phyloP scores from a whole-genome alignment of 169 alveolate species.

The Plasmodium sp. region DNA sequence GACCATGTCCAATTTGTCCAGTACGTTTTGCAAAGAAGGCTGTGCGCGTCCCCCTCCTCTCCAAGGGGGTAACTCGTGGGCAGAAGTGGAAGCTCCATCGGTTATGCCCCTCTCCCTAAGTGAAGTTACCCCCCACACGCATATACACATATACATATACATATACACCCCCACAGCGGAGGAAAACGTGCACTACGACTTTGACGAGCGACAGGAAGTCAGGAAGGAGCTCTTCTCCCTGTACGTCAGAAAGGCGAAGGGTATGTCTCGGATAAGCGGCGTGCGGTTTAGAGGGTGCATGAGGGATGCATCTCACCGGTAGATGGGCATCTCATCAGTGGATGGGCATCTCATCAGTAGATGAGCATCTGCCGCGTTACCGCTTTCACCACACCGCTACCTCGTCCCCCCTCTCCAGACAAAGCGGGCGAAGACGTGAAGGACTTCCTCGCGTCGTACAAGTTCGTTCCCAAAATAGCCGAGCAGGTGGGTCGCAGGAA shows the following conservation, averaged over 20 bases:
- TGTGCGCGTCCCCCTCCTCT: neutral
- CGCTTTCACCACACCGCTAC: neutral
- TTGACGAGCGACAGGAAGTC: constrained; percentile 58
- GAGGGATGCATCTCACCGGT: neutral
- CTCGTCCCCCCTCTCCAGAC: neutral
- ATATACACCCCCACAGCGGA: constrained; percentile 2
- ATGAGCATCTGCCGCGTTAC: neutral
- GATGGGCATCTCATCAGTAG: too few relatives aligned
- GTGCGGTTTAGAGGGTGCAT: neutral
- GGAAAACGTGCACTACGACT: constrained; percentile 44
- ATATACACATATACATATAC: neutral
- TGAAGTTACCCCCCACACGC: neutral
- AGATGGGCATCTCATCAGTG: too few relatives aligned
- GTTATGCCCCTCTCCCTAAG: neutral
- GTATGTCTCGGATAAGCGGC: neutral
- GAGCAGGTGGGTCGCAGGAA: constrained; percentile 14
- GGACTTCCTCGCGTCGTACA: constrained; percentile 63
- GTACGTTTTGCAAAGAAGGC: neutral
- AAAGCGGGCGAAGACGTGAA: constrained; percentile 46
- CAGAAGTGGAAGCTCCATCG: neutral
- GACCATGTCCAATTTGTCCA: constrained; percentile 47
- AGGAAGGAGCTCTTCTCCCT: constrained; percentile 64
- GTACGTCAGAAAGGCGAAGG: constrained; percentile 40
- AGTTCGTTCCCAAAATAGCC: constrained; percentile 42
- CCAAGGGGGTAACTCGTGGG: neutral